Percentiles rank a stretch among this genome's conserved stretches.
Conservation (phyloP, 1,284 basidiomycete genomes). For the Irpex sp. region DNA sequence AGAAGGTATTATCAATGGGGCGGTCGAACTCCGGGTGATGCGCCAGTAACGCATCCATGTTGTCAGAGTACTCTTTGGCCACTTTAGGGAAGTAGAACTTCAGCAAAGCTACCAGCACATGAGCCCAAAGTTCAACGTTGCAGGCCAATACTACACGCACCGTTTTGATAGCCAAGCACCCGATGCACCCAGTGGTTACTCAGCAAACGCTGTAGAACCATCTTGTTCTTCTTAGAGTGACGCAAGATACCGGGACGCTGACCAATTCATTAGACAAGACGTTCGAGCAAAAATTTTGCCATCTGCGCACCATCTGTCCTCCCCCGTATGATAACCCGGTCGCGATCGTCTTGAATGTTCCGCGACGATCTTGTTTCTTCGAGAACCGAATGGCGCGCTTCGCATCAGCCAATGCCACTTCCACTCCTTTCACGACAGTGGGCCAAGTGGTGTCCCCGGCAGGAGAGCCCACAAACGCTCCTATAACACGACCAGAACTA, state of each 20-base stretch:
- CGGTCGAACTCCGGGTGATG: not conserved
- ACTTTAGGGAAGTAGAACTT: conserved; percentile 1
- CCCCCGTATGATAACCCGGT: not conserved
- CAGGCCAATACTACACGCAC: not conserved
- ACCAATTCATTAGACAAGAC: not conserved
- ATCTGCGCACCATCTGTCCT: not conserved
- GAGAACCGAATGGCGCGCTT: not conserved
- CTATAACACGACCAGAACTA: not conserved
- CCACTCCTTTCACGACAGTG: not conserved
- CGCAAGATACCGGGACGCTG: not conserved
- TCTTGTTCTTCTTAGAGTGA: not conserved
- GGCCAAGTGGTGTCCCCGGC: conserved; percentile 2
- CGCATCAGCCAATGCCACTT: not conserved
- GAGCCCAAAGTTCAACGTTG: not conserved
- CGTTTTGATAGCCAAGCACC: not conserved
- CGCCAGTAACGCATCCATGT: not conserved
- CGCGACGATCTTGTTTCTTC: not conserved
- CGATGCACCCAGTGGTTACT: not conserved
- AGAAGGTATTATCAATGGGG: not conserved
- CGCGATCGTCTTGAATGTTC: not conserved
- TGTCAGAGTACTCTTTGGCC: not conserved
- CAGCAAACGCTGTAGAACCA: not conserved
- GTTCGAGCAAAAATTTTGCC: not conserved
- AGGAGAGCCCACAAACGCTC: not conserved
- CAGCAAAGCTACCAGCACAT: not conserved